Conservation (phyloP, 2,329 filamentous ascomycete species). For the Calcarisporium arbuscula region DNA sequence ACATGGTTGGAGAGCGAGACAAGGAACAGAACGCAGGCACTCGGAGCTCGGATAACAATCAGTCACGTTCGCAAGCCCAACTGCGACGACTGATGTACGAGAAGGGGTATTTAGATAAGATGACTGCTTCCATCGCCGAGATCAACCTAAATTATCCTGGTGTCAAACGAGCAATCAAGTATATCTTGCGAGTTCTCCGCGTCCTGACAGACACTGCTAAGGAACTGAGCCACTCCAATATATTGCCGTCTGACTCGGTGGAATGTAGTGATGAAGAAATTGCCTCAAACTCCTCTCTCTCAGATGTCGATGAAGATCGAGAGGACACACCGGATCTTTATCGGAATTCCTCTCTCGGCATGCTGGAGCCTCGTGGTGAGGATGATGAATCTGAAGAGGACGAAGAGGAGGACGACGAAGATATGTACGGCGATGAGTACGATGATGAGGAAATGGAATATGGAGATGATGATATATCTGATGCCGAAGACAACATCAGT, state of each 20-base stretch:
- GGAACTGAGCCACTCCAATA: slow-evolving; percentile 72
- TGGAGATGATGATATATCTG: slow-evolving; percentile 70
- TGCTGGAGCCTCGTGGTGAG: slow-evolving; percentile 79
- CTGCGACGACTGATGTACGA: slow-evolving; percentile 96
- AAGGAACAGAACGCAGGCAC: slow-evolving; percentile 45
- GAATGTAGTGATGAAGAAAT: slow-evolving; percentile 78
- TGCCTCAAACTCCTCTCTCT: slow-evolving; percentile 79
- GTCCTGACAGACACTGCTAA: slow-evolving; percentile 83
- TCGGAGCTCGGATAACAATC: slow-evolving; percentile 31
- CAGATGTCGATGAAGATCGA: slow-evolving; percentile 76
- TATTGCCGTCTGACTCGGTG: slow-evolving; percentile 61
- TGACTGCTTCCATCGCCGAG: slow-evolving; percentile 90
- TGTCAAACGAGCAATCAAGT: slow-evolving; percentile 91
- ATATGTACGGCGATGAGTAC: slow-evolving; percentile 89
- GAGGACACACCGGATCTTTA: slow-evolving; percentile 97
- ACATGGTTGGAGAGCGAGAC: slow-evolving; percentile 79
- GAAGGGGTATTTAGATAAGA: slow-evolving; percentile 84
- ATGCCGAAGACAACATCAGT: slow-evolving; percentile 82
- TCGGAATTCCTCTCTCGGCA: slow-evolving; percentile 89
- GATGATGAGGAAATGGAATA: slow-evolving; percentile 94
- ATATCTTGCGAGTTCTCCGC: slow-evolving; percentile 85
- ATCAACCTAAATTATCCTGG: slow-evolving; percentile 92
- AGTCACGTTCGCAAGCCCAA: slow-evolving; percentile 65
- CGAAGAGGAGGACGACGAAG: slow-evolving; percentile 69
- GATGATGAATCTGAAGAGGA: slow-evolving; percentile 76